These are phyloP conservation scores for Nepenthes alata DNA, from an alignment of 179 eudicot species.

Conservation along the genomic window DNA sequence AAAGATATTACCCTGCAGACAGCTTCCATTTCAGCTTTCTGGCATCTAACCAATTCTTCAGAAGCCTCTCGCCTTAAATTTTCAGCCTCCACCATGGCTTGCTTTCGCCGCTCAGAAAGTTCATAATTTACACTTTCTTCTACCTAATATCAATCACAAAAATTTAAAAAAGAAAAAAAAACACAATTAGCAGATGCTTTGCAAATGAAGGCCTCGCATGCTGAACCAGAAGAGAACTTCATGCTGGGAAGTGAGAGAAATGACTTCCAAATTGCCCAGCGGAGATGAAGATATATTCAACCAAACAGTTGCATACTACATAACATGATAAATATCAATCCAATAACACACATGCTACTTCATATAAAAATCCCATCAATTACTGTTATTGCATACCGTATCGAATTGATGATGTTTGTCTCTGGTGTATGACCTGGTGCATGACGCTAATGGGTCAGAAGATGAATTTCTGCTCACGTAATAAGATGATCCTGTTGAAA, in stretches of 20 bases:
- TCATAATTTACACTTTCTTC: slow-evolving; percentile 15
- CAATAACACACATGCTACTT: too few relatives aligned
- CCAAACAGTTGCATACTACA: too few relatives aligned
- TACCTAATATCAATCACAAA: slow-evolving; percentile 10
- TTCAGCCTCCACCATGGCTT: slow-evolving; percentile 27
- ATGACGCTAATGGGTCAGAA: slow-evolving; percentile 18
- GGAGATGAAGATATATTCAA: too few relatives aligned
- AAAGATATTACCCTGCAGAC: slow-evolving; percentile 23
- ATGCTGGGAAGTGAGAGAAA: too few relatives aligned
- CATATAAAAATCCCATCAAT: neutral
- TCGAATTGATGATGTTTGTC: slow-evolving; percentile 13
- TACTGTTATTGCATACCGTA: slow-evolving; percentile 27
- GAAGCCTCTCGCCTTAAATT: slow-evolving; percentile 26
- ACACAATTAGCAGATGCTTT: neutral
- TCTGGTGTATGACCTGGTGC: slow-evolving; percentile 5
- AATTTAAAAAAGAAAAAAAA: neutral
- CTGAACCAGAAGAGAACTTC: too few relatives aligned
- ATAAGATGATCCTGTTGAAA: slow-evolving; percentile 22
- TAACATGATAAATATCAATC: too few relatives aligned
- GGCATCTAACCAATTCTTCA: slow-evolving; percentile 33
- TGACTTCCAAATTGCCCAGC: too few relatives aligned
- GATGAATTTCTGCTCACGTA: slow-evolving; percentile 14
- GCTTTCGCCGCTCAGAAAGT: slow-evolving; percentile 28
- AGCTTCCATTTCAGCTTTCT: slow-evolving; percentile 43
- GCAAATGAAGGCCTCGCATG: neutral